These are phyloP conservation scores for Tuber umbilicatum DNA, from an alignment of 495 filamentous ascomycete species.

Conservation along the genomic window DNA sequence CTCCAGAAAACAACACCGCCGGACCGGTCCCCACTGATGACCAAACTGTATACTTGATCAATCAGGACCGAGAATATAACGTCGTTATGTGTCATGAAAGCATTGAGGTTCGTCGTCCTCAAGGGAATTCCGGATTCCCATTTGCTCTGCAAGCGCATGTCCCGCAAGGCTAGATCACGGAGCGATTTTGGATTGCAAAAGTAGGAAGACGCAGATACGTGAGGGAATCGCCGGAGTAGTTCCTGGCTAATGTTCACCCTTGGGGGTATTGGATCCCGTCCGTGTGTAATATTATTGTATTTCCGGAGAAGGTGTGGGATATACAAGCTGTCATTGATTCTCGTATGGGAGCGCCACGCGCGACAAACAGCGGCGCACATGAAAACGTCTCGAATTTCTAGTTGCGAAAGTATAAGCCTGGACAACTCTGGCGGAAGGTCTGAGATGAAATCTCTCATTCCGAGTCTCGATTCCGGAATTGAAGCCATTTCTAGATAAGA, in stretches of 20 bases:
- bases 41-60: slow-evolving; percentile 25
- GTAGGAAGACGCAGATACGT: slow-evolving; percentile 29
- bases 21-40: slow-evolving; percentile 30
- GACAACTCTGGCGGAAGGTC: slow-evolving; percentile 33
- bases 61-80: slow-evolving; percentile 30
- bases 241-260: slow-evolving; percentile 26
- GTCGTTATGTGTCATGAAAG: slow-evolving; percentile 22
- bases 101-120: slow-evolving; percentile 23
- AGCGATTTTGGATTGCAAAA: slow-evolving; percentile 25
- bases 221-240: slow-evolving; percentile 26
- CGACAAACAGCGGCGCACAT: slow-evolving; percentile 33
- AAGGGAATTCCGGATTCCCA: slow-evolving; percentile 25
- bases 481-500: background rate
- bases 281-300: slow-evolving; percentile 31
- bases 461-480: background rate
- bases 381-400: slow-evolving; percentile 31
- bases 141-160: slow-evolving; percentile 26
- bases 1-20: slow-evolving; percentile 35
- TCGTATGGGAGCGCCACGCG: slow-evolving; percentile 34
- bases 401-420: slow-evolving; percentile 28
- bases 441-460: slow-evolving; percentile 28
- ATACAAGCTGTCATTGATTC: slow-evolving; percentile 28
- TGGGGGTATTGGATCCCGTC: slow-evolving; percentile 20
- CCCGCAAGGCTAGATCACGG: slow-evolving; percentile 27
- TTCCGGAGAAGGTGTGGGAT: slow-evolving; percentile 28